A percentile compares a stretch with the other conserved stretches of the same genome.
phyloP scores from a whole-genome alignment of 192 early-diverging fungal genomes.

The Backusella parvicylindrica region DNA sequence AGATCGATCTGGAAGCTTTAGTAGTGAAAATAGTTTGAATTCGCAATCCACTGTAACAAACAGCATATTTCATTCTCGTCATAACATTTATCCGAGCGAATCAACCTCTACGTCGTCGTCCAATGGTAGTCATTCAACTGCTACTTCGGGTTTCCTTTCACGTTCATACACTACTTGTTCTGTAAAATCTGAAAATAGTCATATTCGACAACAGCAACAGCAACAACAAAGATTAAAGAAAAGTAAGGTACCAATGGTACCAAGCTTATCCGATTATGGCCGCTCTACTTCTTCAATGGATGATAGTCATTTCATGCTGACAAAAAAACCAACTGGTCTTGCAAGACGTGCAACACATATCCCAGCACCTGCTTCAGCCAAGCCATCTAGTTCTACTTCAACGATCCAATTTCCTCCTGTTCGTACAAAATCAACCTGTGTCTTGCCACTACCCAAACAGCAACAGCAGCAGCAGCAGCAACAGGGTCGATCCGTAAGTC shows the following conservation, averaged over 20 bases:
- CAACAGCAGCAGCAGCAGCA: not conserved
- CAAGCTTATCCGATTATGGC: not conserved
- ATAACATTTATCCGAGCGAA: slow-evolving; percentile 1
- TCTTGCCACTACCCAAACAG: not conserved
- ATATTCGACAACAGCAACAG: not conserved
- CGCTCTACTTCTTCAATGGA: not conserved
- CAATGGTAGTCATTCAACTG: not conserved
- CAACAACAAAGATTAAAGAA: not conserved
- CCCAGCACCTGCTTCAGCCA: slow-evolving; percentile 12
- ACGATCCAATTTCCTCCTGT: not conserved
- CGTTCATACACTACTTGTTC: not conserved
- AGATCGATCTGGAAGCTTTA: slow-evolving; percentile 11
- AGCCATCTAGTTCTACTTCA: not conserved
- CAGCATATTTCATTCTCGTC: not conserved
- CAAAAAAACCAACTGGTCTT: not conserved
- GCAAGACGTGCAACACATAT: slow-evolving; percentile 32
- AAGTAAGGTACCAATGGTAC: not conserved
- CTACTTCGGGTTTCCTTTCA: not conserved
- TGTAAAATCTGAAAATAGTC: not conserved
- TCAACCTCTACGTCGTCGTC: slow-evolving; percentile 3
- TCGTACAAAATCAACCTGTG: not conserved
- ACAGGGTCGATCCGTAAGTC: not conserved
- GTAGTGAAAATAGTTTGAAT: slow-evolving; percentile 15
- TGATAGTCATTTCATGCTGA: no score
- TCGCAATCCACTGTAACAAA: slow-evolving; percentile 11